Percentiles rank a stretch among this genome's conserved stretches.
Conservation (phyloP, 805 yeast species). For the Starmera pachycereana region DNA sequence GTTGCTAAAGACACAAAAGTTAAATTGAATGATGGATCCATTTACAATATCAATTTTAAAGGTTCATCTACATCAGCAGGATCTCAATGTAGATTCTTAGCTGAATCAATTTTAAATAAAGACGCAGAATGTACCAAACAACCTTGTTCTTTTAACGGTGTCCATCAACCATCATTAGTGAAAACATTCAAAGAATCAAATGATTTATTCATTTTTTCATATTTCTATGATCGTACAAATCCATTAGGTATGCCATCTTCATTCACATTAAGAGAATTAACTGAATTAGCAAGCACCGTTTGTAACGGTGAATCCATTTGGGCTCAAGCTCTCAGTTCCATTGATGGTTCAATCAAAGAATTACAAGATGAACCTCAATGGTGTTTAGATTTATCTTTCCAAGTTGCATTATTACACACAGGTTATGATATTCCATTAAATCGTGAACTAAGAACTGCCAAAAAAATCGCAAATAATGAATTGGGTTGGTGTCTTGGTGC, state of each 20-base stretch:
- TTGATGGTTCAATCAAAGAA: conserved; percentile 55
- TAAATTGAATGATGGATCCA: conserved; percentile 35
- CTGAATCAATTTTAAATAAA: conserved; percentile 77
- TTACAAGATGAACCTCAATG: conserved; percentile 79
- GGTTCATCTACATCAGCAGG: conserved; percentile 61
- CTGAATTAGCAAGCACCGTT: conserved; percentile 71
- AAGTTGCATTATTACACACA: conserved; percentile 82
- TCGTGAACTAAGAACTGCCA: conserved; percentile 88
- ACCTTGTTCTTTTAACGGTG: conserved; percentile 96
- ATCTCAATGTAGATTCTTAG: conserved; percentile 76
- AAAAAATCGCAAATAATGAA: conserved; percentile 80
- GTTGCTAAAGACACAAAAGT: conserved; percentile 52
- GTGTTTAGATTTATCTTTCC: conserved; percentile 89
- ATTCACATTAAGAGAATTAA: conserved; percentile 77
- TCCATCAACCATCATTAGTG: conserved; percentile 88
- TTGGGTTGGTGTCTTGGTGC: conserved; percentile 99
- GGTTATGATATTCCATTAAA: conserved; percentile 91
- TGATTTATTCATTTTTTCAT: conserved; percentile 87
- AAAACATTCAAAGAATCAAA: conserved; percentile 60
- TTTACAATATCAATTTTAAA: conserved; percentile 46
- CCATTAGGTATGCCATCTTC: conserved; percentile 93
- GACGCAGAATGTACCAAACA: conserved; percentile 61
- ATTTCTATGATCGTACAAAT: conserved; percentile 87
- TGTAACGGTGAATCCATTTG: conserved; percentile 78
- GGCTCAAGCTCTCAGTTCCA: conserved; percentile 54